Evolutionary conservation across 1,139 yeast species (phyloP), one percentile per base, ranked within the genome.

Genomic region (Kodamaea fungicola): DNA sequence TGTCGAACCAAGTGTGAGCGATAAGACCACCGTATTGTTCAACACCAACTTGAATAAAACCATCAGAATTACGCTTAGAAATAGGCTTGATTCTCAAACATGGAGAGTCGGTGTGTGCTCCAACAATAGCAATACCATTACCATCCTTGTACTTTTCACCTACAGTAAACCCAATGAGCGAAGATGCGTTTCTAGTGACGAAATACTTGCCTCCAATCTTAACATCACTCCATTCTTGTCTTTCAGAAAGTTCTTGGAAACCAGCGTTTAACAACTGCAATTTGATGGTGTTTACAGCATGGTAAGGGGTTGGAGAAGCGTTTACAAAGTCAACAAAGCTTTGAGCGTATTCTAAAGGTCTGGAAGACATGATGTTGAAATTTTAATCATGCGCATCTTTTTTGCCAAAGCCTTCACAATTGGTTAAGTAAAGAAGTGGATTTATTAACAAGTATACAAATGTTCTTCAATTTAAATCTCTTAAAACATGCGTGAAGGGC

Each of bases 21-120:
- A 90, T 80, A 35, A 96, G 90, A 23, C 98, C 98, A 34, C 98
- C 98, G 53, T 92, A 92, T 35, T 83, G 79, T 59, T 92, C 98
- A 5, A 92, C 95, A 28, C 96, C 97, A 16, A 92, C 80, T 59
- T 90, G 97, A 44, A 80, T 74, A 51, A 82, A 92, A 1, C 95
- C 96, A 50, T 85, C 90, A 9, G 74, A 66, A 7, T 70, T 62
- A 52, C 79, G 79, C 52, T 81, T 79, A 22, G 96, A 86, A 31
- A 84, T 71, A n/a, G 98, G 98, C 64, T 92, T 92, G 50, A 92
- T 79, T 52, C 95, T 72, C 47, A 90, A 71, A 36, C 88, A 81
- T n/a, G 98, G 98, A 7, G 96, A 85, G 58, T 92, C 98, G 0
- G 96, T 88, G 55, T 89, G 97, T 4, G 96, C 95, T 22, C 97